Evolutionary conservation across 1,284 basidiomycete genomes (phyloP), one percentile per base, ranked within the genome.

Genomic region (Ustilago tritici): DNA sequence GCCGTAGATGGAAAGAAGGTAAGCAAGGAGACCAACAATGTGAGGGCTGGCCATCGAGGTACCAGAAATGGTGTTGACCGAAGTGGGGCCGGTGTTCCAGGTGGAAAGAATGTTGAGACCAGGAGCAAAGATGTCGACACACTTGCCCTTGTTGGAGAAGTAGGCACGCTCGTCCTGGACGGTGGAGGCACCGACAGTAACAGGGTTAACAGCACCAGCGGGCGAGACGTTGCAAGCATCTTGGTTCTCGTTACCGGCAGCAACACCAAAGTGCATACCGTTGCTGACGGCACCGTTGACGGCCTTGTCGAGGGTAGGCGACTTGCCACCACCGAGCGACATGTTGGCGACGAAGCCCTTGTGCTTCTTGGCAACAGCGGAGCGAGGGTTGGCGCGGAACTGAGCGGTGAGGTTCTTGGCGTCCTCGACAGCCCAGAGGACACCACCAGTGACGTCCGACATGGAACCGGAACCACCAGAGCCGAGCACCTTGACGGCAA

Each of bases 291-390:
- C 95, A 61, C 88, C 89, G 88, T 98, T 92, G 73, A 99, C 94
- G 56, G 93, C 91, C 43, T 90, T 89, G 83, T 99, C 94, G 65
- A 98, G 90, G 52, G 93, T 90, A 47, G 89, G 89, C n/a, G 94
- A 95, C 89, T 95, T 96, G 81, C 94, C 94, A 84, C 96, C 96
- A 78, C 96, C 96, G 62, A 99, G 92, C 86, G 92, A 94, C 96
- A 99, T 98, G 90, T 96, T 98, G 72, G 93, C 95, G 78, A 98
- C 95, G 46, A 95, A 96, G 43, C 96, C 96, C 89, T 95, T 95
- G 89, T 94, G 92, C 70, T 88, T 89, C 79, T 81, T 80, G 73
- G 92, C 92, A 85, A 89, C 90, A 62, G 92, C 91, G n/a, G 89
- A 90, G 59, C 86, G 88, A 65, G 88, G 89, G 80, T 91, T 86